Evolutionary conservation across 2,329 filamentous ascomycete species (phyloP).

Genomic region (Paecilomyces fulvus): DNA sequence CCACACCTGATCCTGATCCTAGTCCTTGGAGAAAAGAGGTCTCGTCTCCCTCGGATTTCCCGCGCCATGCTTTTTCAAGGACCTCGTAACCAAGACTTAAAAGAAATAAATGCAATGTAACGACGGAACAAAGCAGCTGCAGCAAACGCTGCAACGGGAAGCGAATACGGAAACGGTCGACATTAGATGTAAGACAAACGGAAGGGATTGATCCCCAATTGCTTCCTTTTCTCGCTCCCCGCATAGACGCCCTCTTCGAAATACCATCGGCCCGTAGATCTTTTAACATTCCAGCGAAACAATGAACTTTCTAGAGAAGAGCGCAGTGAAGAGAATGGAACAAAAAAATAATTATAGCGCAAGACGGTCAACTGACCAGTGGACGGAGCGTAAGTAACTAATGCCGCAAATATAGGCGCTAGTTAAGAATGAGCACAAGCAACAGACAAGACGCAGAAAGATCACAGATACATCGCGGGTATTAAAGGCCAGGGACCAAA

Average conservation of each 20-base stretch:
- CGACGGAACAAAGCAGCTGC: background rate
- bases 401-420: background rate
- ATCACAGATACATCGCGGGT: slow-evolving; percentile 3
- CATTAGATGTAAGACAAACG: background rate
- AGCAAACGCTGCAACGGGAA: background rate
- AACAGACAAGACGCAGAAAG: background rate
- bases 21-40: too few species aligned
- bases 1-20: too few species aligned
- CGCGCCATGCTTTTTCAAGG: background rate
- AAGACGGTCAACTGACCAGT: background rate
- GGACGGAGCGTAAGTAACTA: background rate
- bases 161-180: background rate
- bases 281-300: background rate
- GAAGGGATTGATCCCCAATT: background rate
- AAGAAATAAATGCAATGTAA: background rate
- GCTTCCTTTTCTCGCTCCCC: background rate
- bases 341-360: background rate
- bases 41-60: background rate
- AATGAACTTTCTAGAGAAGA: background rate
- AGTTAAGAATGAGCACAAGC: slow-evolving; percentile 7
- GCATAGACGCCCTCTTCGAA: background rate
- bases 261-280: background rate
- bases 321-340: background rate
- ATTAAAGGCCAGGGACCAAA: slow-evolving; percentile 18
- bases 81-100: background rate